Base-by-base conservation (phyloP, 805 yeast genomes). In the Zygoascus biomembranicola region DNA sequence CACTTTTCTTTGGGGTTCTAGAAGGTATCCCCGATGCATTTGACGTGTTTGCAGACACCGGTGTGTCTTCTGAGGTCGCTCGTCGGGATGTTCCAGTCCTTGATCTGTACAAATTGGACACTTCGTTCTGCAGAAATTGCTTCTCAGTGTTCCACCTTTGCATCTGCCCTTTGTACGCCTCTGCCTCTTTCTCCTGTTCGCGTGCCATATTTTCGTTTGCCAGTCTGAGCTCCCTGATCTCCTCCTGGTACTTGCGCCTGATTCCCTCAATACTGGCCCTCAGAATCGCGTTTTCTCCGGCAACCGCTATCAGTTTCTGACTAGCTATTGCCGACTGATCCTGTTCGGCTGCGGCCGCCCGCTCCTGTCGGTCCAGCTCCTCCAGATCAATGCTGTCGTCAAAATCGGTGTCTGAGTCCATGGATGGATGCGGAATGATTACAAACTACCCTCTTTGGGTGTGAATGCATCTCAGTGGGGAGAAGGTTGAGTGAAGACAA, bases 241-340 rank as follows among this genome's bases (percentile, higher is more conserved):
- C 67, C 5, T 61, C 57, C 4, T 57, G 55, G 50, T 68, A 69
- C 8, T 53, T 55, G 32, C 61, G 55, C 23, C 43, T 61, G 49
- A 35, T 32, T 10, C 57, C 58, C 20, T 28, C 51, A 19, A 86
- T 69, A 60, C 82, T 87, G 9, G 84, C 80, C 52, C 95, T 73
- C 16, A 90, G 72, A 37, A 90, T 82, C 13, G 94, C 82, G 39
- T 87, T 82, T 63, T 90, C 96, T 2, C 97, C 97, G 52, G 78
- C 79, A 5, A 87, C 84, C 37, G 75, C 69, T 52, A 72, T 73
- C n/a, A 81, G 57, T 43, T 70, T 70, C 47, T 51, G 62, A 56
- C 53, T 62, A 58, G 60, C 63, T 63, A 52, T 66, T 49, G 56
- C 66, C 31, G 20, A 63, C 58, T 19, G 55, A 55, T 35, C 45